A percentile compares a stretch with the other conserved stretches of the same genome.
These are phyloP conservation scores for Acanthamoeba polyphaga DNA, from an alignment of 208 protist genomes.

Conservation along the genomic window DNA sequence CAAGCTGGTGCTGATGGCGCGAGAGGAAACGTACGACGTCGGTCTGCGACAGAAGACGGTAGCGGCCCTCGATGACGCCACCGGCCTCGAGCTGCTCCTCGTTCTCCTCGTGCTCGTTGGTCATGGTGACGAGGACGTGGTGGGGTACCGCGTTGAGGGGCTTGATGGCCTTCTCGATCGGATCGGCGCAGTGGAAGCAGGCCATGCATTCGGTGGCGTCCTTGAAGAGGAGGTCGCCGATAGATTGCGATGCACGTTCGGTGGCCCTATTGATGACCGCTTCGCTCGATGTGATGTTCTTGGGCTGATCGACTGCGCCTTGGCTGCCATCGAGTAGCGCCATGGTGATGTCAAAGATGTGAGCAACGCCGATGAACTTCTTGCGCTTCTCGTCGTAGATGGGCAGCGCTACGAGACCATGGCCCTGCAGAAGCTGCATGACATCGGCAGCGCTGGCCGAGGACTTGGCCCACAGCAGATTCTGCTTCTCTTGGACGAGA, in stretches of 20 bases:
- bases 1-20: background rate
- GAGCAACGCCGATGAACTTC: constrained; percentile 11
- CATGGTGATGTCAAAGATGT: constrained; percentile 45
- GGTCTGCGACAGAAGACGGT: constrained; percentile 46
- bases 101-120: background rate
- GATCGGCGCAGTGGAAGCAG: constrained; percentile 45
- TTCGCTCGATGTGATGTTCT: constrained; percentile 7
- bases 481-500: constrained; percentile 2
- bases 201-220: constrained; percentile 2
- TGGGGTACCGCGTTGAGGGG: constrained; percentile 6
- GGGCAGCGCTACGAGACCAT: background rate
- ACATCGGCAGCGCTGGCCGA: constrained; percentile 24
- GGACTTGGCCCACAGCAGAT: constrained; percentile 29
- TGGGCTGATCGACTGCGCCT: background rate
- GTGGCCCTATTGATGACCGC: background rate
- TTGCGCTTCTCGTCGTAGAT: background rate
- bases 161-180: constrained; percentile 18
- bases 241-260: background rate
- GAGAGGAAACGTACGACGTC: constrained; percentile 7
- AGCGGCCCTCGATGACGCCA: constrained; percentile 39
- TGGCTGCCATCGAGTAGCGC: background rate
- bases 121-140: constrained; percentile 7
- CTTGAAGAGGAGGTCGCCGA: constrained; percentile 26
- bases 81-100: background rate
- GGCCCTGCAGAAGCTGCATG: constrained; percentile 38